A percentile compares a stretch with the other conserved stretches of the same genome.
phyloP scores from a whole-genome alignment of 2,329 filamentous ascomycete genomes.

The Colletotrichum sp. region DNA sequence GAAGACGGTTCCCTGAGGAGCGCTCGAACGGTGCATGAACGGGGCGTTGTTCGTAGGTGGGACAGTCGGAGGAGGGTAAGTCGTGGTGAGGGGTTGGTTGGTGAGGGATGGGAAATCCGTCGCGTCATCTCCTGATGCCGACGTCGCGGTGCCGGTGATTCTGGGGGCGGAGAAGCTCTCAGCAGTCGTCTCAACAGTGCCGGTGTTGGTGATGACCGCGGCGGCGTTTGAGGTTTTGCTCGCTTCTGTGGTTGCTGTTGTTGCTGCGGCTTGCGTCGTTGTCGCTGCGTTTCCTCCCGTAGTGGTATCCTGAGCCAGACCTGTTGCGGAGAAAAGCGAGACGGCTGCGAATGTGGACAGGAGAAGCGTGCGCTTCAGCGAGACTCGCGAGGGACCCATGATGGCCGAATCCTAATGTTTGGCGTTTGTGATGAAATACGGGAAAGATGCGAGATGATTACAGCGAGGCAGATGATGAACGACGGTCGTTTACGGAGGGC shows the following conservation, averaged over 20 bases:
- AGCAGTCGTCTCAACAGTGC: constrained; percentile 17
- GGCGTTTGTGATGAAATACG: not conserved
- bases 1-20: constrained; percentile 94
- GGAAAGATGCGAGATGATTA: not conserved
- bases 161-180: constrained; percentile 16
- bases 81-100: constrained; percentile 44
- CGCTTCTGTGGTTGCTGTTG: constrained; percentile 14
- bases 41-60: constrained; percentile 86
- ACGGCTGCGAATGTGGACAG: constrained; percentile 74
- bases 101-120: constrained; percentile 49
- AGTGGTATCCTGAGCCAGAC: constrained; percentile 35
- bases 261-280: constrained; percentile 6
- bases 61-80: constrained; percentile 75
- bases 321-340: constrained; percentile 34
- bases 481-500: not conserved
- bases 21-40: constrained; percentile 85
- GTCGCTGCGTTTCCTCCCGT: not conserved
- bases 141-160: constrained; percentile 24
- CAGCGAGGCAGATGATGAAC: not conserved
- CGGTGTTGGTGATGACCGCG: constrained; percentile 26
- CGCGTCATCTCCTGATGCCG: constrained; percentile 26
- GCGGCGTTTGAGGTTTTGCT: constrained; percentile 15
- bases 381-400: constrained; percentile 15
- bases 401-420: not conserved
- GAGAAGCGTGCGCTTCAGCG: constrained; percentile 60